These are phyloP conservation scores for fission yeast (Schizosaccharomyces pombe) DNA, from an alignment of 805 yeast species.

Conservation along the genomic window ASM294v3 CU329670.1:852501-853000, in stretches of 20 bases:
- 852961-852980: constrained; percentile 98
- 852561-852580: constrained; percentile 91
- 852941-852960: constrained; percentile 97
- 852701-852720: constrained; percentile 68
- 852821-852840: constrained; percentile 19
- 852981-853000: constrained; percentile 98
- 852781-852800: constrained; percentile 87
- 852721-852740: constrained; percentile 80
- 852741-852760: constrained; percentile 97
- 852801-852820: constrained; percentile 21
- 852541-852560: constrained; percentile 94
- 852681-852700: constrained; percentile 27
- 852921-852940: constrained; percentile 97
- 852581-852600: constrained; percentile 74
- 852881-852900: constrained; percentile 75
- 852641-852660: constrained; percentile 50
- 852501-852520: constrained; percentile 86
- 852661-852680: constrained; percentile 25
- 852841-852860: constrained; percentile 68
- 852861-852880: constrained; percentile 37
- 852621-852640: constrained; percentile 63
- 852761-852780: constrained; percentile 95
- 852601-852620: constrained; percentile 29
- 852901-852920: constrained; percentile 97
- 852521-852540: constrained; percentile 92